These are phyloP conservation scores for Nelumbo lutea DNA, from an alignment of 164 flowering plant species.

Conservation along the genomic window DNA sequence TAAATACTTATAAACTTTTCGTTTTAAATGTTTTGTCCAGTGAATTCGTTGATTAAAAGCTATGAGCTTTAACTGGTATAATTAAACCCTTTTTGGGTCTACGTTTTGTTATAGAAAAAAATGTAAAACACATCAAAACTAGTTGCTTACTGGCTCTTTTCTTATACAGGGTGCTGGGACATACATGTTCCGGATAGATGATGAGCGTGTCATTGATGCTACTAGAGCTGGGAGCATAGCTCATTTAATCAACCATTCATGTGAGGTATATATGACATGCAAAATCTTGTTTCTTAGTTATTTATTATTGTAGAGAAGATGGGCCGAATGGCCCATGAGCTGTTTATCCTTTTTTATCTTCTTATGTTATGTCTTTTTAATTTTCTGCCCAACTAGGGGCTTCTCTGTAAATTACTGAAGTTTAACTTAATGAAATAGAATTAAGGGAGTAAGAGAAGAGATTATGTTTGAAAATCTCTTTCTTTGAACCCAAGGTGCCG, in stretches of 20 bases:
- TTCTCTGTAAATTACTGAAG: no score
- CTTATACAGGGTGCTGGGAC: constrained; percentile 95
- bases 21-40: no score
- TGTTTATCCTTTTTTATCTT: no score
- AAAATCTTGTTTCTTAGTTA: not conserved
- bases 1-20: no score
- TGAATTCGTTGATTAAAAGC: not conserved
- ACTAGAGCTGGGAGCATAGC: constrained; percentile 98
- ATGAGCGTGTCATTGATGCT: constrained; percentile 97
- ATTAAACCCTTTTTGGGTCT: not conserved
- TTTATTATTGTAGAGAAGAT: no score
- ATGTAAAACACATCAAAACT: not conserved
- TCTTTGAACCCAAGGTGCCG: no score
- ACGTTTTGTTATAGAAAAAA: not conserved
- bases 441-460: no score
- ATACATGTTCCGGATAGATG: constrained; percentile 90
- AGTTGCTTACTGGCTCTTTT: constrained; percentile 5
- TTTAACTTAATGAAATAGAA: no score
- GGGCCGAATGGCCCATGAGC: no score
- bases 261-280: constrained; percentile 54
- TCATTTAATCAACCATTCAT: constrained; percentile 94
- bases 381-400: no score
- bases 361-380: no score
- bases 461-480: no score
- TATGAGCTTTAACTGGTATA: not conserved